Evolutionary conservation across 2,329 filamentous ascomycete species (phyloP).

Genomic region (Zymoseptoria ardabiliae): DNA sequence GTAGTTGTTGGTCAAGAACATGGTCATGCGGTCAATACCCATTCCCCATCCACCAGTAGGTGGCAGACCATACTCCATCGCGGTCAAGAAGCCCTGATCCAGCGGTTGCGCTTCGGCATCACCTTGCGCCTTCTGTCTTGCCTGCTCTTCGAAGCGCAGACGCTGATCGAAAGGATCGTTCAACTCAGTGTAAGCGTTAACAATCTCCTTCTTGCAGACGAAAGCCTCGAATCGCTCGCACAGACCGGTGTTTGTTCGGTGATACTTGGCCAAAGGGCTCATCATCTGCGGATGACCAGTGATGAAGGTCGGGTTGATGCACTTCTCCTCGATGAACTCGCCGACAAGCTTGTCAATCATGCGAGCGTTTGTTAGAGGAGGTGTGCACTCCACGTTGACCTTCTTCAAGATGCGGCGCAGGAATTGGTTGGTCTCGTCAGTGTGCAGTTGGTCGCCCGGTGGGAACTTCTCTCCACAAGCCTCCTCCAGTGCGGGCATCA

Average conservation of each 20-base stretch:
- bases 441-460: conserved; percentile 80
- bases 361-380: conserved; percentile 84
- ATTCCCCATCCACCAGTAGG: conserved; percentile 93
- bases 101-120: conserved; percentile 95
- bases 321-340: conserved; percentile 91
- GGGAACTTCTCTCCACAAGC: conserved; percentile 91
- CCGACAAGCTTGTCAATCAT: conserved; percentile 91
- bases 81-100: conserved; percentile 90
- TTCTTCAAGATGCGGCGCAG: conserved; percentile 78
- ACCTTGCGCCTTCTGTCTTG: conserved; percentile 87
- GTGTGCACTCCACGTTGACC: conserved; percentile 80
- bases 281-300: conserved; percentile 74
- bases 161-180: conserved; percentile 95
- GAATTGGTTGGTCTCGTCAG: conserved; percentile 80
- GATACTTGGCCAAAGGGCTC: conserved; percentile 94
- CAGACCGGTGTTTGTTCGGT: conserved; percentile 71
- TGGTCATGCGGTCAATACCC: conserved; percentile 87
- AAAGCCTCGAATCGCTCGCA: conserved; percentile 98
- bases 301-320: conserved; percentile 89
- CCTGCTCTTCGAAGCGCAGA: conserved; percentile 88
- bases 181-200: conserved; percentile 95
- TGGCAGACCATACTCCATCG: conserved; percentile 82
- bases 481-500: conserved; percentile 90
- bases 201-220: conserved; percentile 94
- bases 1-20: conserved; percentile 95